Evolutionary conservation across 1,139 yeast species (phyloP).

Genomic region (Yamadazyma spencermartinsiae): DNA sequence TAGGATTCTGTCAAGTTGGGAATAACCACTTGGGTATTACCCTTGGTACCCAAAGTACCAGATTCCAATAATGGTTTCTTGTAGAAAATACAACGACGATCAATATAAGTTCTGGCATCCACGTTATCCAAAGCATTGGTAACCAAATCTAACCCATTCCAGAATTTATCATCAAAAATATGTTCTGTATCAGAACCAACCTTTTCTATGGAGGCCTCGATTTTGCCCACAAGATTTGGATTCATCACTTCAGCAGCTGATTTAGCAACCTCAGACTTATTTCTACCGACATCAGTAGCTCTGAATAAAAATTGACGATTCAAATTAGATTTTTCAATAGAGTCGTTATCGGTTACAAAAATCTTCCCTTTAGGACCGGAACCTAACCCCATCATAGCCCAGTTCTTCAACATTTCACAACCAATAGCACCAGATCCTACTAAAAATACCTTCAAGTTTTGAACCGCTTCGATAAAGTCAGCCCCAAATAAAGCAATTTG

Average conservation of each 20-base stretch:
- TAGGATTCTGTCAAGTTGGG: slow-evolving; percentile 94
- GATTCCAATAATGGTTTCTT: slow-evolving; percentile 90
- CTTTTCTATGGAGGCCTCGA: slow-evolving; percentile 75
- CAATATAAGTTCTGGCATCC: slow-evolving; percentile 97
- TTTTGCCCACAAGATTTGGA: slow-evolving; percentile 76
- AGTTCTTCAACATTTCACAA: slow-evolving; percentile 96
- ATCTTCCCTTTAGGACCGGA: slow-evolving; percentile 88
- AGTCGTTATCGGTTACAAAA: slow-evolving; percentile 86
- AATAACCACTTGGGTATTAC: slow-evolving; percentile 94
- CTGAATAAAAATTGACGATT: slow-evolving; percentile 96
- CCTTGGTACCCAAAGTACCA: slow-evolving; percentile 97
- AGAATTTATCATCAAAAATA: slow-evolving; percentile 82
- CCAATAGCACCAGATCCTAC: slow-evolving; percentile 99
- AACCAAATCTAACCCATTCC: slow-evolving; percentile 81
- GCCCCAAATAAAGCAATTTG: slow-evolving; percentile 94
- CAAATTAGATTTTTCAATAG: slow-evolving; percentile 91
- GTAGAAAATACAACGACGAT: slow-evolving; percentile 92
- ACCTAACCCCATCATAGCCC: slow-evolving; percentile 97
- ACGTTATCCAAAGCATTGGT: slow-evolving; percentile 97
- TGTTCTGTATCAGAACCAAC: slow-evolving; percentile 93
- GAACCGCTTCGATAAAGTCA: slow-evolving; percentile 67
- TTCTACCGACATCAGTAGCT: slow-evolving; percentile 89
- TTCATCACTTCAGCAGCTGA: slow-evolving; percentile 82
- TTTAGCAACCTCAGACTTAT: slow-evolving; percentile 90
- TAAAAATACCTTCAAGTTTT: slow-evolving; percentile 79